Percentiles rank a stretch among this genome's conserved stretches.
These are phyloP conservation scores for Tremella yokohamensis DNA, from an alignment of 768 basidiomycete species.

Conservation along the genomic window DNA sequence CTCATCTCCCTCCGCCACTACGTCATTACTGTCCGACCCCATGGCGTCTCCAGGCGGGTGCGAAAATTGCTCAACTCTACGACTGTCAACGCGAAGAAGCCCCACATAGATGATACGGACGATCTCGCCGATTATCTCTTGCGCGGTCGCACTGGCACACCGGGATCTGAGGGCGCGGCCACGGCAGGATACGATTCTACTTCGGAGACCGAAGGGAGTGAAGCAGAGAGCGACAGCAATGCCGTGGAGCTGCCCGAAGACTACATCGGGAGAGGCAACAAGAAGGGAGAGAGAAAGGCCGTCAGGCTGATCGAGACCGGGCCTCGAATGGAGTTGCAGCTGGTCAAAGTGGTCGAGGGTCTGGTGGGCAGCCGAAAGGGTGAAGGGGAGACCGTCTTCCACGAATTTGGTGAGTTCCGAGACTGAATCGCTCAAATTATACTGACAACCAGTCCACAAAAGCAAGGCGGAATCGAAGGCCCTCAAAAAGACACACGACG, in stretches of 20 bases:
- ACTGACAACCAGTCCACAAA: constrained; percentile 69
- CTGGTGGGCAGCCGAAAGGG: constrained; percentile 67
- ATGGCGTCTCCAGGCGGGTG: constrained; percentile 88
- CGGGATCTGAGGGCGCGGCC: constrained; percentile 68
- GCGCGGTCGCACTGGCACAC: constrained; percentile 65
- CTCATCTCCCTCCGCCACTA: constrained; percentile 93
- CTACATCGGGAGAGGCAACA: constrained; percentile 92
- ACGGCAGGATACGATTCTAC: constrained; percentile 64
- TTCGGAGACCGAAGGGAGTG: constrained; percentile 75
- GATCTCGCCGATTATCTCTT: constrained; percentile 95
- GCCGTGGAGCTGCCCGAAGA: constrained; percentile 77
- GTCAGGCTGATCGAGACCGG: constrained; percentile 91
- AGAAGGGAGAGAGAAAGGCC: constrained; percentile 82
- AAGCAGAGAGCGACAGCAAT: constrained; percentile 56
- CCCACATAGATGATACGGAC: constrained; percentile 79
- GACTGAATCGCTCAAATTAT: background rate
- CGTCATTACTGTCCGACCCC: constrained; percentile 88
- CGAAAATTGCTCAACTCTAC: constrained; percentile 73
- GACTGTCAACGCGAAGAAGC: constrained; percentile 35
- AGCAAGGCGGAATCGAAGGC: constrained; percentile 68
- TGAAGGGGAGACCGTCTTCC: constrained; percentile 88
- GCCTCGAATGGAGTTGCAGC: constrained; percentile 84
- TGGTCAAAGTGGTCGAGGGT: constrained; percentile 93
- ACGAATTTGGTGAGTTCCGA: constrained; percentile 73
- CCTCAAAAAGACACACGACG: constrained; percentile 70